A percentile compares a stretch with the other conserved stretches of the same genome.
Evolutionary conservation across 306 rosid species (phyloP).

Genomic region (Purshia tridentata): DNA sequence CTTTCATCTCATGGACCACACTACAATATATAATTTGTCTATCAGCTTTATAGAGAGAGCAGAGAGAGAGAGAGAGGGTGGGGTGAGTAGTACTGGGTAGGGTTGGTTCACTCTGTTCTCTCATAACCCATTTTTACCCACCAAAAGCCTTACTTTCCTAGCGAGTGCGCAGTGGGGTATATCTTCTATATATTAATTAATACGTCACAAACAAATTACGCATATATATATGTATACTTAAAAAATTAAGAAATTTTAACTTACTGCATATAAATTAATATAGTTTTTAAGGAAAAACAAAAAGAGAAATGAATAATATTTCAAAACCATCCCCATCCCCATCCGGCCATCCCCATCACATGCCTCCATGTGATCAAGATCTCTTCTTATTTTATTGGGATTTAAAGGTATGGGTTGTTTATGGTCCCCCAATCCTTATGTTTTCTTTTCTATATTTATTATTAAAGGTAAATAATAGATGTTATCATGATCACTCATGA

Average conservation of each 20-base stretch:
- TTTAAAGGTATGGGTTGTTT: constrained; percentile 92
- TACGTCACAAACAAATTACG: constrained; percentile 38
- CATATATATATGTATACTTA: constrained; percentile 34
- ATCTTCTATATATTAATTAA: constrained; percentile 13
- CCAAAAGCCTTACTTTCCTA: constrained; percentile 59
- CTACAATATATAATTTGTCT: constrained; percentile 58
- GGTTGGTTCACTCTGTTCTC: constrained; percentile 25
- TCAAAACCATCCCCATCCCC: constrained; percentile 37
- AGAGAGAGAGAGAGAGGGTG: constrained; percentile 7
- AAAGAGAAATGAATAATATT: constrained; percentile 17
- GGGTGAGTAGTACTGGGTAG: constrained; percentile 52
- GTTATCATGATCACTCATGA: constrained; percentile 36
- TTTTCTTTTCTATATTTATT: constrained; percentile 19
- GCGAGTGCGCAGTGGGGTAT: constrained; percentile 77
- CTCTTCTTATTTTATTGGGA: constrained; percentile 58
- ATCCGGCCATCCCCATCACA: too few relatives aligned
- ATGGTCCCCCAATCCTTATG: constrained; percentile 81
- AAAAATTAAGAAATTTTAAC: constrained; percentile 2
- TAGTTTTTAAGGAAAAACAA: constrained; percentile 10
- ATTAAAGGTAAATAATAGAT: constrained; percentile 11
- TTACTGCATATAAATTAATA: constrained; percentile 14
- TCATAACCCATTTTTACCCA: constrained; percentile 38
- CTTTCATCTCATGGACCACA: constrained; percentile 59
- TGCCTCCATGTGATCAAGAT: constrained; percentile 79
- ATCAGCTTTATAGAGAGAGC: constrained; percentile 63